A percentile compares a stretch with the other conserved stretches of the same genome.
These are phyloP conservation scores for Amniculicola lignicola DNA, from an alignment of 495 filamentous ascomycete genomes.

Conservation along the genomic window DNA sequence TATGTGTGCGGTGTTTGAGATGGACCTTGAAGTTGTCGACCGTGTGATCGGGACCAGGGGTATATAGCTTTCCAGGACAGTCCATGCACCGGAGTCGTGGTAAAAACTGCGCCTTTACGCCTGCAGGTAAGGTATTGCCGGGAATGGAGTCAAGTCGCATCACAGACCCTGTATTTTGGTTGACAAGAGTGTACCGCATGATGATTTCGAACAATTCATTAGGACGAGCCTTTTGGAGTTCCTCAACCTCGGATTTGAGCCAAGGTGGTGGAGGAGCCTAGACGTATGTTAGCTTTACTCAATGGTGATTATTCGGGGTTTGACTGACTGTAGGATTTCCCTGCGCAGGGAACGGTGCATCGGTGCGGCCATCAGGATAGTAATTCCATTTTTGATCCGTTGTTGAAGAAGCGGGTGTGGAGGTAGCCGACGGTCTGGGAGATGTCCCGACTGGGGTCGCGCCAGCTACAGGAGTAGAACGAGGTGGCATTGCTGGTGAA, in stretches of 20 bases:
- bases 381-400: conserved; percentile 30
- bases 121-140: conserved; percentile 47
- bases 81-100: conserved; percentile 86
- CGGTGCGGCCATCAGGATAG: conserved; percentile 31
- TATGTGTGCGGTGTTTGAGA: conserved; percentile 75
- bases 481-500: conserved; percentile 36
- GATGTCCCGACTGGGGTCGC: conserved; percentile 32
- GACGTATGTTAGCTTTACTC: conserved; percentile 2
- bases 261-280: conserved; percentile 77
- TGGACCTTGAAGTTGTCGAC: conserved; percentile 90
- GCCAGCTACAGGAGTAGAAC: conserved; percentile 24
- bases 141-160: conserved; percentile 48
- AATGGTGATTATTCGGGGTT: too few species aligned
- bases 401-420: conserved; percentile 6
- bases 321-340: conserved; percentile 3
- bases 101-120: conserved; percentile 69
- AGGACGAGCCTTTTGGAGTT: conserved; percentile 63
- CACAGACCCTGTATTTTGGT: conserved; percentile 59
- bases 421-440: conserved; percentile 9
- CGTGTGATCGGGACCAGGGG: conserved; percentile 74
- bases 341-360: conserved; percentile 30
- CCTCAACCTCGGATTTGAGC: conserved; percentile 64
- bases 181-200: conserved; percentile 81
- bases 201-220: conserved; percentile 77
- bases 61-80: conserved; percentile 92